phyloP scores from a whole-genome alignment of 805 yeast species.

The Candida boidinii region DNA sequence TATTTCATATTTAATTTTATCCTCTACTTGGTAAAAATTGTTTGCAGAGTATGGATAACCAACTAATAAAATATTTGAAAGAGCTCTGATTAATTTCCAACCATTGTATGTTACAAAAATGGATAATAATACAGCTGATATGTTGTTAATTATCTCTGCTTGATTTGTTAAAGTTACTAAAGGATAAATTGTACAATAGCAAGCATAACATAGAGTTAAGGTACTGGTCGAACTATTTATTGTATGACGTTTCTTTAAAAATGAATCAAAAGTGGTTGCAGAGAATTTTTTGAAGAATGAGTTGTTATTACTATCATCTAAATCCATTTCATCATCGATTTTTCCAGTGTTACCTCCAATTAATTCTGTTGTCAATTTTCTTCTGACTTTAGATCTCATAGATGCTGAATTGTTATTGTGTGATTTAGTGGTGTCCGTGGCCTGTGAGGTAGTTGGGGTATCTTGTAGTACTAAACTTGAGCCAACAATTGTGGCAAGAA shows the following conservation, averaged over 20 bases:
- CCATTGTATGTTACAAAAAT: slow-evolving; percentile 15
- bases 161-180: slow-evolving; percentile 12
- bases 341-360: slow-evolving; percentile 20
- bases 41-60: slow-evolving; percentile 35
- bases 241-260: slow-evolving; percentile 10
- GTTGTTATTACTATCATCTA: background rate
- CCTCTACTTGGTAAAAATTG: slow-evolving; percentile 23
- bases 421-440: background rate
- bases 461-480: slow-evolving; percentile 16
- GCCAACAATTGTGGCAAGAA: slow-evolving; percentile 25
- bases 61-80: slow-evolving; percentile 45
- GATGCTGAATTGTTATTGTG: background rate
- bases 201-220: slow-evolving; percentile 28
- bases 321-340: slow-evolving; percentile 15
- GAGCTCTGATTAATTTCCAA: slow-evolving; percentile 33
- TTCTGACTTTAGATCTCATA: too few species aligned
- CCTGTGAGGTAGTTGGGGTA: slow-evolving; percentile 3
- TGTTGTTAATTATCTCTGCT: slow-evolving; percentile 13
- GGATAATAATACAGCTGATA: slow-evolving; percentile 19
- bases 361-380: slow-evolving; percentile 5
- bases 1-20: slow-evolving; percentile 37
- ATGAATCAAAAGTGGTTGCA: slow-evolving; percentile 4
- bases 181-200: slow-evolving; percentile 23
- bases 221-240: slow-evolving; percentile 33
- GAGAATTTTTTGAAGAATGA: slow-evolving; percentile 3